Evolutionary conservation across 495 filamentous ascomycete species (phyloP), one percentile per base, ranked within the genome.

Genomic region (Penicillium goetzii): DNA sequence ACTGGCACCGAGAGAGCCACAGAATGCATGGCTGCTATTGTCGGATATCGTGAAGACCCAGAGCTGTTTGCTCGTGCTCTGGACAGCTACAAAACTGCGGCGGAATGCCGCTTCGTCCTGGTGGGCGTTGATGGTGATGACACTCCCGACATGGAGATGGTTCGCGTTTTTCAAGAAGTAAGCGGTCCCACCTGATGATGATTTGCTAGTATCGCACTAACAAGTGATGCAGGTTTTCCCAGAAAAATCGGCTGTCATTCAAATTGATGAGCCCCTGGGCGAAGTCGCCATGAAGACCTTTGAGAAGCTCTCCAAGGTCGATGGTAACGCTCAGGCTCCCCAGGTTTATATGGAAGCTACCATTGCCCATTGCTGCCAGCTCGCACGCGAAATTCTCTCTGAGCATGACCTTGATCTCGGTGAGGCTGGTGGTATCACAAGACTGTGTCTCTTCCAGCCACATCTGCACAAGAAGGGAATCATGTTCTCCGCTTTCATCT

Each of bases 401-500:
- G 66, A 69, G 17, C 59, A 71, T 51, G 54, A 71, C 34, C 51
- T 73, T 15, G 47, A 51, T 38, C 59, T 68, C 1, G 71, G 56
- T 25, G 51, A 61, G 41, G 25, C 56, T 12, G 67, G 58, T 28
- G 59, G 58, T 1, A 55, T 74, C 30, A 69, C 59, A 34, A 58
- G 58, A 23, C 64, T 76, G 2, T 76, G 73, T 49, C 55, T 76
- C 1, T 74, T 69, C 38, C 71, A 76, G 49, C 73, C 73, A 15
- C 73, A 76, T 61, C 55, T 68, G 49, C 69, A 72, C 65, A 76
- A 76, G 61, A 76, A 74, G 40, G 73, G 61, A 11, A 71, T 76
- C 26, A 76, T 76, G 73, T 76, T 76, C 25, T 71, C 73, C 8
- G 64, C 68, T n/a, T 74, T 76, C 63, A 68, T 76, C 21, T 74